Evolutionary conservation across 2,329 filamentous ascomycete species (phyloP), one percentile per base, ranked within the genome.

Genomic region (Xylariaceae sp.): DNA sequence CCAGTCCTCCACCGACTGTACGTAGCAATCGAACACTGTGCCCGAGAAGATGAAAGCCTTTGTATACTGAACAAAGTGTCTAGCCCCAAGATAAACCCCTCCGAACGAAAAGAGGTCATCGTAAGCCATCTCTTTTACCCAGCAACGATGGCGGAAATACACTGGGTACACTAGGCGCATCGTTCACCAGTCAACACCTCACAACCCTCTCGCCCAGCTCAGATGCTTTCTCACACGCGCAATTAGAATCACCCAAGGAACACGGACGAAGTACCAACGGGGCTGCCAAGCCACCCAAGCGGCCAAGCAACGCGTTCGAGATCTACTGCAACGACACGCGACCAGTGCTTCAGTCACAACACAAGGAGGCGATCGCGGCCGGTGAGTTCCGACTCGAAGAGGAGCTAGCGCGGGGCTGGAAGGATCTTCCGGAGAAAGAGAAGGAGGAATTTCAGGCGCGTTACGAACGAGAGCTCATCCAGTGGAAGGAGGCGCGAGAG

Each of bases 11-110:
- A 21, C 89, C 89, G 39, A 92, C 90, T 67, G 88, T 90, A 84
- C 64, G 85, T 76, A 45, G 34, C 34, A 49, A 39, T 39, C 23
- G 52, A 40, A 29, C 44, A 36, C 31, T 60, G 48, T 48, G 34
- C 46, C 54, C 45, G 46, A 53, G 11, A 40, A 39, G 14, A 31
- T 28, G 23, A 31, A 31, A 39, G 14, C 28, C 29, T 2, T 39
- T 8, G 51, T 54, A 63, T 61, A 60, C 68, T 70, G 61, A 68
- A 58, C 45, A 52, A 46, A 58, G 8, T 58, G 45, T 61, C 68
- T 72, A 90, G 87, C 89, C 89, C 29, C 88, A 91, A 74, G 89
- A 92, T 69, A 92, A 92, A 74, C 89, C 89, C 26, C 77, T 92
- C 62, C 84, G 89, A 28, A 87, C 85, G 61, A 92, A 92, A 78